Percentiles rank a stretch among this genome's conserved stretches.
Evolutionary conservation across 495 filamentous ascomycete genomes (phyloP).

Genomic region (Aspergillus nidulans): DNA sequence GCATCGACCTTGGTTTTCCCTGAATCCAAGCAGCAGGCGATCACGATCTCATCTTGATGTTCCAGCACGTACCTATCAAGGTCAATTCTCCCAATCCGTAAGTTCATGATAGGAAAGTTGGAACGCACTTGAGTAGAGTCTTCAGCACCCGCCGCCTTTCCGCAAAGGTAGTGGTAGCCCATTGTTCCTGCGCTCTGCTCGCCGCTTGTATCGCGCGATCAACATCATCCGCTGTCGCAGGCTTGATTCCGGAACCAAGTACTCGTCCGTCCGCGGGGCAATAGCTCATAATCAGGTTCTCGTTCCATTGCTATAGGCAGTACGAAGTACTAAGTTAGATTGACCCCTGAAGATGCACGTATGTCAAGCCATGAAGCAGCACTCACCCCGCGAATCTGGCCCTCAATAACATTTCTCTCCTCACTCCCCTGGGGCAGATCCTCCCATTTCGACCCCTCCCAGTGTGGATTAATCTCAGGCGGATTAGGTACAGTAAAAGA

Average conservation of each 20-base stretch:
- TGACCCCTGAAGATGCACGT: neutral
- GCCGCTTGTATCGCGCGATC: constrained; percentile 75
- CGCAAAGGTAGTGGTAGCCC: constrained; percentile 73
- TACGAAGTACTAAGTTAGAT: neutral
- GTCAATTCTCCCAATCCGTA: neutral
- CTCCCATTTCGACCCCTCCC: constrained; percentile 59
- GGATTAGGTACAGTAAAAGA: constrained; percentile 57
- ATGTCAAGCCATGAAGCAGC: neutral
- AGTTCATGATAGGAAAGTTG: neutral
- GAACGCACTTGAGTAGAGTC: constrained; percentile 67
- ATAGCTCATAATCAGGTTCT: constrained; percentile 59
- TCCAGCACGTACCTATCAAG: constrained; percentile 65
- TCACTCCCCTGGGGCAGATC: constrained; percentile 29
- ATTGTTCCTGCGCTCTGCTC: constrained; percentile 68
- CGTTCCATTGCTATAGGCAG: constrained; percentile 35
- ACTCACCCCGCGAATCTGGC: constrained; percentile 40
- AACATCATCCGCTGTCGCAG: constrained; percentile 72
- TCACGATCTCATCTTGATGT: constrained; percentile 83
- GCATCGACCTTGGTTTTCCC: constrained; percentile 96
- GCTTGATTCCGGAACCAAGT: constrained; percentile 70
- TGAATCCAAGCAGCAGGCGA: constrained; percentile 87
- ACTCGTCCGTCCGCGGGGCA: constrained; percentile 82
- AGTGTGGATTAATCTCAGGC: constrained; percentile 48
- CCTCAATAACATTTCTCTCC: constrained; percentile 43
- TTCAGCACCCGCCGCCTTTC: constrained; percentile 76